Percentiles rank a stretch among this genome's conserved stretches.
Conservation (phyloP, 2,329 filamentous ascomycete genomes). For the Celoporthe dispersa region DNA sequence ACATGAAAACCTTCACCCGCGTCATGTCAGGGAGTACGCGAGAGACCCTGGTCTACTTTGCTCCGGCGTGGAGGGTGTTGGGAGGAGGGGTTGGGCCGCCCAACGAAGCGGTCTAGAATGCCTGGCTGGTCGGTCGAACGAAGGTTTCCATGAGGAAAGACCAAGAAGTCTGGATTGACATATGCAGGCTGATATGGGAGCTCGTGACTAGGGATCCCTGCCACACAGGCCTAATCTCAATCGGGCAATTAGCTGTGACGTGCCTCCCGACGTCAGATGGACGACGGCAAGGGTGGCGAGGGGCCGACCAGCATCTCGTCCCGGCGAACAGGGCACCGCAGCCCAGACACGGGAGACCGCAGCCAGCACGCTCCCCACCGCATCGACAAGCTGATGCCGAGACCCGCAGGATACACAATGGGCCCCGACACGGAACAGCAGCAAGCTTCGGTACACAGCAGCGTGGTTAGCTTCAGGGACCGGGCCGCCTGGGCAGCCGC, state of each 20-base stretch:
- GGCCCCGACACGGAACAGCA: slow-evolving; percentile 1
- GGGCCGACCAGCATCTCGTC: background rate
- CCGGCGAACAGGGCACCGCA: background rate
- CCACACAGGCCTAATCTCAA: background rate
- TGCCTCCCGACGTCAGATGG: background rate
- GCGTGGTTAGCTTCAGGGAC: slow-evolving; percentile 23
- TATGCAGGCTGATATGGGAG: background rate
- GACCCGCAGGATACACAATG: slow-evolving; percentile 13
- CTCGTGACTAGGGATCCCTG: background rate
- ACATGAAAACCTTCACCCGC: no score
- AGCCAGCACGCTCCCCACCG: background rate
- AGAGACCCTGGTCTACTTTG: no score
- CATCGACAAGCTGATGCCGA: background rate
- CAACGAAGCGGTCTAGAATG: background rate
- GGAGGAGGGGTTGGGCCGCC: no score
- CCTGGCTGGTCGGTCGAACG: no score
- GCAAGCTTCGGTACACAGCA: background rate
- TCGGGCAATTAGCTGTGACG: background rate
- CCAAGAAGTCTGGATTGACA: background rate
- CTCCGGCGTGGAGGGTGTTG: no score
- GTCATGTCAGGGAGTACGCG: no score
- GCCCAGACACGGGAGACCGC: background rate
- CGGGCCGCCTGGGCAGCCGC: slow-evolving; percentile 30
- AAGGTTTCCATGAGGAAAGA: background rate
- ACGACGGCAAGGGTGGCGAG: background rate